Evolutionary conservation across 768 basidiomycete species (phyloP).

Genomic region (Lepiota subincarnata): DNA sequence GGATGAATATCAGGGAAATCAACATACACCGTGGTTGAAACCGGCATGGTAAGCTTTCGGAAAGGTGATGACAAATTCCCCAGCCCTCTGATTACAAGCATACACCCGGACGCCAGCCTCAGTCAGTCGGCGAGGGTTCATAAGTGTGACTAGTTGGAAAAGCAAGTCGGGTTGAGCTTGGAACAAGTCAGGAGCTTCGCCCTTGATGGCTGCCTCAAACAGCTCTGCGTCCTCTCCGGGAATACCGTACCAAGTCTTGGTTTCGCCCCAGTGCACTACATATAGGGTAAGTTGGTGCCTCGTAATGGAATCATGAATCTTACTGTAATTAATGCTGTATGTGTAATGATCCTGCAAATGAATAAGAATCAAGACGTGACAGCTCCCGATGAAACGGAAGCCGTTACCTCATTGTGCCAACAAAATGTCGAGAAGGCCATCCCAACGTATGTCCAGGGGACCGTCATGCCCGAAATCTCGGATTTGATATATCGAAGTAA

Average conservation of each 20-base stretch:
- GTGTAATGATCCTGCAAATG: conserved; percentile 86
- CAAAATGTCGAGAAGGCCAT: conserved; percentile 99
- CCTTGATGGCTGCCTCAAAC: conserved; percentile 93
- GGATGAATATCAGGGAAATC: background rate
- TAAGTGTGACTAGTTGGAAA: conserved; percentile 95
- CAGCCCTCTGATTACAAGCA: conserved; percentile 94
- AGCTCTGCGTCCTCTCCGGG: conserved; percentile 94
- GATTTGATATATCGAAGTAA: conserved; percentile 96
- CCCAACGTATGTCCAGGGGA: conserved; percentile 98
- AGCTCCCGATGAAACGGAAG: conserved; percentile 13
- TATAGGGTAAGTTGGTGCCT: conserved; percentile 15
- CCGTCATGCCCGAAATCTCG: conserved; percentile 99
- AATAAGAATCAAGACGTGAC: background rate
- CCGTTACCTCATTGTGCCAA: conserved; percentile 94
- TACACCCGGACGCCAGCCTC: conserved; percentile 90
- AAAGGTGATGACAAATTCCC: conserved; percentile 97
- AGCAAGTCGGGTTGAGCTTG: conserved; percentile 96
- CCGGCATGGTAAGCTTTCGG: conserved; percentile 98
- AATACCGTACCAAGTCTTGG: conserved; percentile 99
- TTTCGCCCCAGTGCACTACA: conserved; percentile 97
- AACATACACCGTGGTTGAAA: conserved; percentile 94
- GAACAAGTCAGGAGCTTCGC: conserved; percentile 95
- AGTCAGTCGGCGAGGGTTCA: conserved; percentile 86
- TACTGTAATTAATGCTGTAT: conserved; percentile 92
- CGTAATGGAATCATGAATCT: conserved; percentile 25